Percentiles rank a stretch among this genome's conserved stretches.
phyloP scores from a whole-genome alignment of 2,329 filamentous ascomycete genomes.

The Penicillium freii region DNA sequence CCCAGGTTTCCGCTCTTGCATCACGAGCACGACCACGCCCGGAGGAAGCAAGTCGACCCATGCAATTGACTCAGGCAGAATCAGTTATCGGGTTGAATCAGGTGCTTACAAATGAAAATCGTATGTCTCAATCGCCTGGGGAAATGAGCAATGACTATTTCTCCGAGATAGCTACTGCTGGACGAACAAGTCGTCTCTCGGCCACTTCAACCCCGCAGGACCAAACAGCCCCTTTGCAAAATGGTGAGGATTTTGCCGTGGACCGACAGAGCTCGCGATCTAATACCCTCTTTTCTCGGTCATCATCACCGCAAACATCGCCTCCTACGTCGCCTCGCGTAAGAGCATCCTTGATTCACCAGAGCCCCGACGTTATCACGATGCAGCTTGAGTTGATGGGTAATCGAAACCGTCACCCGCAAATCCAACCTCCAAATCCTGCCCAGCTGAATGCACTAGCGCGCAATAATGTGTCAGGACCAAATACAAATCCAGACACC shows the following conservation, averaged over 20 bases:
- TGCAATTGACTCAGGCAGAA: constrained; percentile 8
- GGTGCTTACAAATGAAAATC: constrained; percentile 35
- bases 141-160: constrained; percentile 37
- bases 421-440: constrained; percentile 13
- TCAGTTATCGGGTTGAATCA: constrained; percentile 14
- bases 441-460: constrained; percentile 15
- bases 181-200: constrained; percentile 22
- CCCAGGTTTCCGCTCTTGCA: constrained; percentile 13
- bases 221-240: constrained; percentile 12
- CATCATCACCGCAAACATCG: constrained; percentile 42
- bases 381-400: constrained; percentile 45
- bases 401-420: constrained; percentile 29
- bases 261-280: constrained; percentile 35
- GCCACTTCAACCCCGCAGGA: constrained; percentile 15
- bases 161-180: constrained; percentile 28
- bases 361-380: constrained; percentile 45
- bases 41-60: constrained; percentile 13
- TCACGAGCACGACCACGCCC: constrained; percentile 7
- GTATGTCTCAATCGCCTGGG: constrained; percentile 40
- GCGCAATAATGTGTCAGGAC: constrained; percentile 13
- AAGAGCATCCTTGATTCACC: constrained; percentile 44
- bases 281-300: constrained; percentile 42
- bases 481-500: constrained; percentile 13
- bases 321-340: constrained; percentile 44
- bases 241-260: constrained; percentile 10